Evolutionary conservation across 2,329 filamentous ascomycete genomes (phyloP).

Genomic region (Fusarium hainanense): DNA sequence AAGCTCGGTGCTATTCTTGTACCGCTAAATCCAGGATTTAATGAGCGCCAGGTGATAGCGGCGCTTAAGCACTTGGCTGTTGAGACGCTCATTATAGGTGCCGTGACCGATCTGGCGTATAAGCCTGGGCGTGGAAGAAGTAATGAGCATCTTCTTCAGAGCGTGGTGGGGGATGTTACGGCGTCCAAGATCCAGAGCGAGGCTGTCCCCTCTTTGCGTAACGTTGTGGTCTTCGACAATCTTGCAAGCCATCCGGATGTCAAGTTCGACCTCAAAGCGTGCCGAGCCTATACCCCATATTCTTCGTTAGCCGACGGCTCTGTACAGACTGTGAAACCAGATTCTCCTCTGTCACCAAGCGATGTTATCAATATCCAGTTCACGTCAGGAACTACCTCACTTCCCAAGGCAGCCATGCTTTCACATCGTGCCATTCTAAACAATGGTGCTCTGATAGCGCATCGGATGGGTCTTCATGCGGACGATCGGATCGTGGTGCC

Average conservation of each 20-base stretch:
- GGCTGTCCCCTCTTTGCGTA: slow-evolving; percentile 74
- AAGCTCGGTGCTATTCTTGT: slow-evolving; percentile 95
- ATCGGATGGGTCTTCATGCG: slow-evolving; percentile 82
- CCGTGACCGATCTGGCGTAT: slow-evolving; percentile 85
- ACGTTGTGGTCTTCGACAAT: slow-evolving; percentile 84
- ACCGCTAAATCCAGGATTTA: slow-evolving; percentile 94
- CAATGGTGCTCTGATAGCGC: slow-evolving; percentile 86
- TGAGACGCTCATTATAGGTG: slow-evolving; percentile 82
- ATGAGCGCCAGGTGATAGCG: slow-evolving; percentile 78
- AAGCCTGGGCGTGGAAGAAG: slow-evolving; percentile 65
- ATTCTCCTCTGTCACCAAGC: slow-evolving; percentile 61
- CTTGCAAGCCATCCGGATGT: slow-evolving; percentile 60
- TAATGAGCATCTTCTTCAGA: slow-evolving; percentile 61
- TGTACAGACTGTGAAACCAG: slow-evolving; percentile 53
- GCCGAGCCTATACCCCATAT: slow-evolving; percentile 60
- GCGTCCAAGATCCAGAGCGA: slow-evolving; percentile 50
- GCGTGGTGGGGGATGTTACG: slow-evolving; percentile 58
- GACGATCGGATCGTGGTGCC: slow-evolving; percentile 84
- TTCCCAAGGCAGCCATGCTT: slow-evolving; percentile 91
- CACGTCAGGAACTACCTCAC: slow-evolving; percentile 92
- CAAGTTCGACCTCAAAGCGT: slow-evolving; percentile 57
- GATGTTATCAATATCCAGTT: slow-evolving; percentile 97
- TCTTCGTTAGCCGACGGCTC: slow-evolving; percentile 53
- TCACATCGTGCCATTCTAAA: slow-evolving; percentile 89
- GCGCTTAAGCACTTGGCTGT: slow-evolving; percentile 81